These are phyloP conservation scores for Annona squamosa DNA, from an alignment of 164 flowering plant genomes.

Conservation along the genomic window DNA sequence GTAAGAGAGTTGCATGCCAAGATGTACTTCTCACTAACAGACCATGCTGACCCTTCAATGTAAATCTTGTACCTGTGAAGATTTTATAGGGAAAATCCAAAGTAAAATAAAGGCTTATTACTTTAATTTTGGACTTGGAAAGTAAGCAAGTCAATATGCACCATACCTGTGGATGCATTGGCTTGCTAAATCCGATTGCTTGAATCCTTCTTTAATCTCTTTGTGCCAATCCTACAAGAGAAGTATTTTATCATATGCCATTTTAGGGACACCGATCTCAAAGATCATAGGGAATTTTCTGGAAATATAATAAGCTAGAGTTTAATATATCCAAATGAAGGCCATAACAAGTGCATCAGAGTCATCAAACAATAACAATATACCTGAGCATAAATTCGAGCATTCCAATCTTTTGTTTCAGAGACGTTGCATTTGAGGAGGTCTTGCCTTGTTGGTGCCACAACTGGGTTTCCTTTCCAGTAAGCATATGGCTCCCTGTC, in stretches of 20 bases:
- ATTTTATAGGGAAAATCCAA: not conserved
- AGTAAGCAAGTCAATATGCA: not conserved
- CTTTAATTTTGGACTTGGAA: not conserved
- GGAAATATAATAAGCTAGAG: not conserved
- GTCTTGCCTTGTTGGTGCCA: slow-evolving; percentile 24
- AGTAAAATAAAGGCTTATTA: too few relatives aligned
- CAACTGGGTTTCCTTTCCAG: slow-evolving; percentile 57
- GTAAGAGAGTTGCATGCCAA: slow-evolving; percentile 57
- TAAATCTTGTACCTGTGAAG: slow-evolving; percentile 50
- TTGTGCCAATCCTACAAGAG: slow-evolving; percentile 44
- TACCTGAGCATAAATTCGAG: slow-evolving; percentile 43
- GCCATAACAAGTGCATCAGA: not conserved
- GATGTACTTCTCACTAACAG: slow-evolving; percentile 67
- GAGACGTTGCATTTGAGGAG: slow-evolving; percentile 43
- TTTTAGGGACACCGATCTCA: too few relatives aligned
- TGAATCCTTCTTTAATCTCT: slow-evolving; percentile 37
- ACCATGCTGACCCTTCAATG: slow-evolving; percentile 66
- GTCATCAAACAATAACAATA: not conserved
- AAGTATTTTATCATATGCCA: not conserved
- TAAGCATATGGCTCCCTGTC: slow-evolving; percentile 61
- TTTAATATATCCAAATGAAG: too few relatives aligned
- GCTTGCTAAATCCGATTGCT: slow-evolving; percentile 35
- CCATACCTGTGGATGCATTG: slow-evolving; percentile 55
- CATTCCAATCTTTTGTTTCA: slow-evolving; percentile 40
- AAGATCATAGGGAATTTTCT: not conserved